Conservation (phyloP, 2,329 filamentous ascomycete genomes). For the Penicillium sumatraense region DNA sequence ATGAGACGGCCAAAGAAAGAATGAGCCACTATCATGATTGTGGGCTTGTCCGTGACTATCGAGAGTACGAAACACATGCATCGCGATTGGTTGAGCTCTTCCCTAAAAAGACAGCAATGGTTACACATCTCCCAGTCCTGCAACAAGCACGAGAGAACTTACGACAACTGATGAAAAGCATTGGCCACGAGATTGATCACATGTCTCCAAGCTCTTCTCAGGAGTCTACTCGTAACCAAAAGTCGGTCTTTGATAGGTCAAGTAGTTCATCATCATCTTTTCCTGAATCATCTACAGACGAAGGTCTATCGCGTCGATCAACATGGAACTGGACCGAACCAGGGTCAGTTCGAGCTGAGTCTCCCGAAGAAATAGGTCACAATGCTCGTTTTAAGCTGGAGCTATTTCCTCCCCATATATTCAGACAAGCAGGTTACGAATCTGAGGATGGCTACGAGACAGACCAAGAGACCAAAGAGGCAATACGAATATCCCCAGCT, state of each 20-base stretch:
- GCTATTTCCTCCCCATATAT: slow-evolving; percentile 41
- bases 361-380: slow-evolving; percentile 36
- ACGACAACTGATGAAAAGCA: slow-evolving; percentile 38
- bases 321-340: slow-evolving; percentile 39
- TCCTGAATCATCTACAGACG: slow-evolving; percentile 46
- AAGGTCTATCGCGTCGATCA: slow-evolving; percentile 37
- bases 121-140: slow-evolving; percentile 24
- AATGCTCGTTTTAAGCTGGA: slow-evolving; percentile 33
- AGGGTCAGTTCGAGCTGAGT: slow-evolving; percentile 36
- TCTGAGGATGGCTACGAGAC: slow-evolving; percentile 40
- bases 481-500: slow-evolving; percentile 31
- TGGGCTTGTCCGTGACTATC: slow-evolving; percentile 51
- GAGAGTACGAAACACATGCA: slow-evolving; percentile 53
- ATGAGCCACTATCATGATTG: slow-evolving; percentile 43
- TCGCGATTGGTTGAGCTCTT: slow-evolving; percentile 46
- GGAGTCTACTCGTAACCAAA: slow-evolving; percentile 40
- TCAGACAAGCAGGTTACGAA: slow-evolving; percentile 30
- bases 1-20: slow-evolving; percentile 44
- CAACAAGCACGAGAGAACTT: slow-evolving; percentile 42
- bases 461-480: slow-evolving; percentile 35
- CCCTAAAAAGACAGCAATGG: slow-evolving; percentile 37
- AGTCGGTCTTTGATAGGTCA: slow-evolving; percentile 53
- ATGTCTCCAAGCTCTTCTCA: slow-evolving; percentile 50
- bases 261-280: slow-evolving; percentile 52
- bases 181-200: slow-evolving; percentile 47